phyloP scores from a whole-genome alignment of 2,329 filamentous ascomycete genomes.

The Monascus ruber region DNA sequence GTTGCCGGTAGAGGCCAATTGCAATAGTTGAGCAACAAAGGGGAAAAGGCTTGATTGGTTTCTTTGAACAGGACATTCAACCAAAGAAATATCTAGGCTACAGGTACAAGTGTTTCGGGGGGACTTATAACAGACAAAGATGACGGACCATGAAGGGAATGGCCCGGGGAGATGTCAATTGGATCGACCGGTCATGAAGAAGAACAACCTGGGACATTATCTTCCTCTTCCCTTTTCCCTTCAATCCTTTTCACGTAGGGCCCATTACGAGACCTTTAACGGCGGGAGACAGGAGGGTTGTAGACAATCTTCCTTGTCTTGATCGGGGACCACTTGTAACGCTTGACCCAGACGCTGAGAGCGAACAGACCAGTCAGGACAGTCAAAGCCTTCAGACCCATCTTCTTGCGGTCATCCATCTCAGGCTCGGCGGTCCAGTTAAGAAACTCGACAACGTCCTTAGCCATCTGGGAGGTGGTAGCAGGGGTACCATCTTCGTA shows the following conservation, averaged over 20 bases:
- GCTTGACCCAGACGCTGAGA: conserved; percentile 93
- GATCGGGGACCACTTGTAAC: conserved; percentile 96
- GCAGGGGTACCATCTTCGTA: conserved; percentile 95
- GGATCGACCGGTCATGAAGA: neutral
- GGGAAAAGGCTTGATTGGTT: conserved; percentile 24
- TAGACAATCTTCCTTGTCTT: conserved; percentile 94
- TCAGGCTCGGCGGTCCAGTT: conserved; percentile 99
- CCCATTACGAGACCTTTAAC: conserved; percentile 7
- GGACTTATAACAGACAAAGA: conserved; percentile 28
- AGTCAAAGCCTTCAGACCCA: conserved; percentile 93
- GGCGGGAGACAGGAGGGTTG: conserved; percentile 52
- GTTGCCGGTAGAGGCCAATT: neutral
- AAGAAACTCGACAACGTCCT: conserved; percentile 96
- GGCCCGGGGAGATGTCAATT: neutral
- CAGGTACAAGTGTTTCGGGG: conserved; percentile 30
- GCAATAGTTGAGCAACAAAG: conserved; percentile 15
- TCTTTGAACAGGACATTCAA: conserved; percentile 29
- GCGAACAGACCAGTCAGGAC: conserved; percentile 70
- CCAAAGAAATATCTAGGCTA: conserved; percentile 31
- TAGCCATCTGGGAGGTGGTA: conserved; percentile 97
- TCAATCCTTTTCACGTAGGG: no score
- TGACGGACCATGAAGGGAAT: conserved; percentile 17
- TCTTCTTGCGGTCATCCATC: conserved; percentile 99
- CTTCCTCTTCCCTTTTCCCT: neutral
- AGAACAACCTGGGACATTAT: neutral